Evolutionary conservation across 2,329 filamentous ascomycete genomes (phyloP), one percentile per base, ranked within the genome.

Genomic region (Fusarium sp.): DNA sequence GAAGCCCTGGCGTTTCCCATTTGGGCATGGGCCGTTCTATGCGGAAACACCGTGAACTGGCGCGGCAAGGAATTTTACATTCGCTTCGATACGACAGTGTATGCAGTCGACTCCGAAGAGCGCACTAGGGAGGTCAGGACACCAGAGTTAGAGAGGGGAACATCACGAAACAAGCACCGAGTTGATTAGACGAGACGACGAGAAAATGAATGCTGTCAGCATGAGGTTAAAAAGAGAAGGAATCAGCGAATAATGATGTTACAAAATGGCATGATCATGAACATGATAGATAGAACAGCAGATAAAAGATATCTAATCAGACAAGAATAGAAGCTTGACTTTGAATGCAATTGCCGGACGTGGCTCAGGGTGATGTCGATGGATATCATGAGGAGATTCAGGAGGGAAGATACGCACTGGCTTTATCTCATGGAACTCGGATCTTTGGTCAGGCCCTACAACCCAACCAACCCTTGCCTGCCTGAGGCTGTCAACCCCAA

Each of bases 11-110:
- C 96, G 0, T 85, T 98, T 54, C 95, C 95, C 0, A 93, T 99
- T 68, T 99, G 96, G 96, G 85, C 90, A 0, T 95, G 93, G 90
- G 96, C 96, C 1, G 93, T 98, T 22, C 90, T 94, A 76, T 92
- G 96, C n/a, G 96, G 96, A 0, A 91, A 93, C 2, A 96, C 92
- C 0, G 94, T 99, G 0, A 90, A 90, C 62, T 99, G 96, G 97
- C 87, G 96, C 64, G 96, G 95, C 0, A 92, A 92, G 78, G 89
- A 86, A 31, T 98, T 98, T 80, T 90, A 89, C 77, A 95, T 98
- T 1, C 90, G 92, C 2, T 88, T 94, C 76, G 93, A 98, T 80
- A 96, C 96, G 87, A 93, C 91, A 60, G 96, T 97, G 1, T 85
- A 87, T 6, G 85, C 87, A 27, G 47, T 82, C 16, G 63, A 75